phyloP scores from a whole-genome alignment of 2,329 filamentous ascomycete species.

The Ascochyta viciae-villosae region DNA sequence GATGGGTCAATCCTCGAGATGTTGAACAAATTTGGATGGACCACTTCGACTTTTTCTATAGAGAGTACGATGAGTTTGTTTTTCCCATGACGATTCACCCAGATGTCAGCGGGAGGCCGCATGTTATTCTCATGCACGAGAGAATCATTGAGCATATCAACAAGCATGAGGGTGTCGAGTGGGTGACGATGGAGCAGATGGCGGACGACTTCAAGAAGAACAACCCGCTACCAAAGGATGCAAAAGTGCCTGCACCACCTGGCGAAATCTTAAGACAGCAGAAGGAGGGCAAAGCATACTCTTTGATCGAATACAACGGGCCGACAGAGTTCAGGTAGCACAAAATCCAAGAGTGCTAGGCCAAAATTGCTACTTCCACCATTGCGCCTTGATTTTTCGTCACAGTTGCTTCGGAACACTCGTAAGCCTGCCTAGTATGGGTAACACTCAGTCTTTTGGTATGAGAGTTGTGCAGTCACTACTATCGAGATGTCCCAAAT shows the following conservation, averaged over 20 bases:
- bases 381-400: not conserved
- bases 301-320: slow-evolving; percentile 28
- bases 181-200: slow-evolving; percentile 74
- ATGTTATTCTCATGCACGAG: slow-evolving; percentile 76
- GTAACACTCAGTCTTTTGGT: not conserved
- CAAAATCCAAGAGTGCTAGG: not conserved
- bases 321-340: slow-evolving; percentile 18
- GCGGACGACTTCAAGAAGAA: slow-evolving; percentile 74
- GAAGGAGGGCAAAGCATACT: slow-evolving; percentile 38
- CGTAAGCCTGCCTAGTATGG: not conserved
- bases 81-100: slow-evolving; percentile 81
- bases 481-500: no score
- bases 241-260: slow-evolving; percentile 63
- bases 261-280: slow-evolving; percentile 60
- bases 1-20: slow-evolving; percentile 62
- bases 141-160: slow-evolving; percentile 74
- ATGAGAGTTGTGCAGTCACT: not conserved
- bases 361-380: not conserved
- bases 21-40: slow-evolving; percentile 70
- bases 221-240: slow-evolving; percentile 63
- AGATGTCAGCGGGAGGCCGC: slow-evolving; percentile 69
- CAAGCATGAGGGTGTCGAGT: slow-evolving; percentile 67
- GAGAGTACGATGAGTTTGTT: slow-evolving; percentile 77
- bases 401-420: not conserved
- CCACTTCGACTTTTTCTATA: slow-evolving; percentile 76